Percentiles rank a stretch among this genome's conserved stretches.
Conservation (phyloP, 1,139 yeast genomes). For the Hansenula anomala region DNA sequence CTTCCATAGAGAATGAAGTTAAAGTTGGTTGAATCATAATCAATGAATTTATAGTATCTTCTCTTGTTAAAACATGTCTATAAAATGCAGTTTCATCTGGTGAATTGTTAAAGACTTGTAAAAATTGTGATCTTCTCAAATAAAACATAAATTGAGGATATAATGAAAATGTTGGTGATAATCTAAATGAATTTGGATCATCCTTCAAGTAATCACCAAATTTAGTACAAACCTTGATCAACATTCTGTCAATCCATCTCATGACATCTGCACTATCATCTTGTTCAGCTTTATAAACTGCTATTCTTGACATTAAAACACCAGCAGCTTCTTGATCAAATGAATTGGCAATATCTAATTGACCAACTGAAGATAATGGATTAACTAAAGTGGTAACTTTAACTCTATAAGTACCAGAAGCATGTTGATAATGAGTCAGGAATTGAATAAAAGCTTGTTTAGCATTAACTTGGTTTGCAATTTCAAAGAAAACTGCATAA, state of each 20-base stretch:
- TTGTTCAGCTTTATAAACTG: conserved; percentile 83
- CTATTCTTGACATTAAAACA: conserved; percentile 89
- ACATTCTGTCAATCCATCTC: conserved; percentile 82
- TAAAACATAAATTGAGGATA: conserved; percentile 96
- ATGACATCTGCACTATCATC: conserved; percentile 70
- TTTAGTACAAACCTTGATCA: conserved; percentile 79
- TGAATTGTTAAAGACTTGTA: conserved; percentile 94
- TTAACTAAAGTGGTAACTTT: conserved; percentile 88
- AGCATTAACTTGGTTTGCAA: conserved; percentile 49
- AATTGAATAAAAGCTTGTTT: conserved; percentile 47
- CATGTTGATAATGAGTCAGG: conserved; percentile 74
- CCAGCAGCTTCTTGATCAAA: conserved; percentile 99
- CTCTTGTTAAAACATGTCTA: conserved; percentile 86
- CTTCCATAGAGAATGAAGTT: conserved; percentile 79
- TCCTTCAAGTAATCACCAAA: conserved; percentile 87
- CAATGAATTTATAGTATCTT: conserved; percentile 89
- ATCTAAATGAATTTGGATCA: conserved; percentile 67
- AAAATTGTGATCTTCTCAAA: conserved; percentile 91
- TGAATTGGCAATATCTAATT: conserved; percentile 49
- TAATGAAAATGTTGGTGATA: conserved; percentile 73
- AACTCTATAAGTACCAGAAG: conserved; percentile 76
- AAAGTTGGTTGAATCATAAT: conserved; percentile 97
- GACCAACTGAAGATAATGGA: conserved; percentile 35
- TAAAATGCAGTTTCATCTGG: conserved; percentile 99
- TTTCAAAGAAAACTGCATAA: conserved; percentile 84